A percentile compares a stretch with the other conserved stretches of the same genome.
phyloP scores from a whole-genome alignment of 306 rosid genomes.

The Quercus variabilis region DNA sequence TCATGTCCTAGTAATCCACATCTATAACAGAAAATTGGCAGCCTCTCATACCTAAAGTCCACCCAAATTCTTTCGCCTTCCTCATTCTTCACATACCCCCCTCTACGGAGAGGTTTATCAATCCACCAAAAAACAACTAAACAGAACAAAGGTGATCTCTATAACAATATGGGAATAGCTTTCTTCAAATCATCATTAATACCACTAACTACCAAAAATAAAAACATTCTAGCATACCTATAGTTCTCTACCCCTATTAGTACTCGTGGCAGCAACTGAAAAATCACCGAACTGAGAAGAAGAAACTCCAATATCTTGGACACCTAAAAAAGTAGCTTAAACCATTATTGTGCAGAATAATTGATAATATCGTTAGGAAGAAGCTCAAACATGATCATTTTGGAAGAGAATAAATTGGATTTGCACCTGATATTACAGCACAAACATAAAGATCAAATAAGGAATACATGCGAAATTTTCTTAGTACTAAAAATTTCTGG shows the following conservation, averaged over 20 bases:
- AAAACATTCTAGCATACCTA: slow-evolving; percentile 44
- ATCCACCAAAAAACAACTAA: neutral
- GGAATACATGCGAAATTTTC: neutral
- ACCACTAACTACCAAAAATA: neutral
- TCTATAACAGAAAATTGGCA: too few species aligned
- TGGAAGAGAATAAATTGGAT: slow-evolving; percentile 5
- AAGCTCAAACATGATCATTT: neutral
- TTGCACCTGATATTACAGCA: slow-evolving; percentile 57
- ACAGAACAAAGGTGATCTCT: neutral
- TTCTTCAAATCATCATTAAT: neutral
- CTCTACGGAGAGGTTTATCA: too few species aligned
- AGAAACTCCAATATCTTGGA: slow-evolving; percentile 45
- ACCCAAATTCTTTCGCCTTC: too few species aligned
- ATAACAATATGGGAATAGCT: neutral
- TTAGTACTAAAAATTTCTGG: slow-evolving; percentile 8
- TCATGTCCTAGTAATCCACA: too few species aligned
- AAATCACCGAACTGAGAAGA: slow-evolving; percentile 50
- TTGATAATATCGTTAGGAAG: neutral
- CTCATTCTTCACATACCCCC: too few species aligned
- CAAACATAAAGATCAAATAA: neutral
- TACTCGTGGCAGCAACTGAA: slow-evolving; percentile 38
- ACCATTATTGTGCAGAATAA: neutral
- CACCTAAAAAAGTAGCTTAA: slow-evolving; percentile 8
- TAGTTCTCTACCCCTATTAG: slow-evolving; percentile 38
- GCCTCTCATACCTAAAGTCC: too few species aligned